phyloP scores from a whole-genome alignment of 306 rosid species.

The peach (Prunus persica) region Prunus_persica_NCBIv2 NC_034009.1:5578001-5578500 shows the following conservation, averaged over 20 bases:
- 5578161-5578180: constrained; percentile 10
- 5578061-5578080: not conserved
- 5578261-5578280: constrained; percentile 86
- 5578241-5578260: constrained; percentile 86
- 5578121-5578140: not conserved
- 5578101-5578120: not conserved
- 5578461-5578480: constrained; percentile 72
- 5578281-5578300: constrained; percentile 66
- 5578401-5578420: constrained; percentile 83
- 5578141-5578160: not conserved
- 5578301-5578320: constrained; percentile 79
- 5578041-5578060: not conserved
- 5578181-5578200: constrained; percentile 29
- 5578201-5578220: constrained; percentile 93
- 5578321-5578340: constrained; percentile 73
- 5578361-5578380: constrained; percentile 97
- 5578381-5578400: constrained; percentile 79
- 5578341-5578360: constrained; percentile 88
- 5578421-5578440: constrained; percentile 76
- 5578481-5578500: constrained; percentile 33
- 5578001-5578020: not conserved
- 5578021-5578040: not conserved
- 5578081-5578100: not conserved
- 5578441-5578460: constrained; percentile 59
- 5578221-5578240: constrained; percentile 98